Percentiles rank a stretch among this genome's conserved stretches.
Conservation (phyloP, 495 filamentous ascomycete species). For the Penicillium manginii region DNA sequence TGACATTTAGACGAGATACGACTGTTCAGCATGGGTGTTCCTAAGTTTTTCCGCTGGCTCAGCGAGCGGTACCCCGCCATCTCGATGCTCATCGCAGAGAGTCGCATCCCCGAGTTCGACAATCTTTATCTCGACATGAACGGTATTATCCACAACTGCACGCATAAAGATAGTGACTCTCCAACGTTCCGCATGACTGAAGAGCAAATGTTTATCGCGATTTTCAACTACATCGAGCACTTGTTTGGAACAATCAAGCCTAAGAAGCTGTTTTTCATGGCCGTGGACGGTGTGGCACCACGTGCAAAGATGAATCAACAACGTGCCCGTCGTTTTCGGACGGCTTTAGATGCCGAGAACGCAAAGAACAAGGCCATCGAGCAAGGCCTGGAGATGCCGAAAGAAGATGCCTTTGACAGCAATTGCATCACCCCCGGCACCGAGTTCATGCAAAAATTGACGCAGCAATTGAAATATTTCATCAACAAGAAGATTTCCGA, state of each 20-base stretch:
- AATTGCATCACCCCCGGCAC: conserved; percentile 99
- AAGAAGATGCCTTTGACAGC: conserved; percentile 95
- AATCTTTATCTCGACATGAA: conserved; percentile 99
- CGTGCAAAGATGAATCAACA: conserved; percentile 99
- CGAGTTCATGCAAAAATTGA: conserved; percentile 96
- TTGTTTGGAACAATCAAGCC: conserved; percentile 98
- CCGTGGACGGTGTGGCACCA: conserved; percentile 95
- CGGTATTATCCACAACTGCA: conserved; percentile 99
- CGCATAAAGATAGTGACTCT: conserved; percentile 91
- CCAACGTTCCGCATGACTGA: conserved; percentile 92
- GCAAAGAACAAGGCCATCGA: conserved; percentile 87
- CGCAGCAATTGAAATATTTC: conserved; percentile 94
- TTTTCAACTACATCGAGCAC: conserved; percentile 99
- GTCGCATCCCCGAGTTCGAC: conserved; percentile 98
- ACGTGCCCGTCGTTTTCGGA: conserved; percentile 91
- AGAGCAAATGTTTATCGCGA: conserved; percentile 98
- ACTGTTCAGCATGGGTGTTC: conserved; percentile 73
- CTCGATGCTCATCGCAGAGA: conserved; percentile 98
- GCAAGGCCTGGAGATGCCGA: conserved; percentile 90
- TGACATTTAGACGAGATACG: background rate
- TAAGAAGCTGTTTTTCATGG: conserved; percentile 98
- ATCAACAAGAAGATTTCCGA: conserved; percentile 98
- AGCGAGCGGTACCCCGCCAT: conserved; percentile 99
- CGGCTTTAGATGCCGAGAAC: conserved; percentile 85
- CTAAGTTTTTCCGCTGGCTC: conserved; percentile 95